A percentile compares a stretch with the other conserved stretches of the same genome.
Evolutionary conservation across 176 grass and related monocot genomes (phyloP).

Genomic region (sorghum (Sorghum bicolor)): Sorghum_bicolor_NCBIv3 NC_012873.2:66462501-66463000

Average conservation of each 20-base stretch:
- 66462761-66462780: background rate
- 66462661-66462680: background rate
- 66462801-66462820: background rate
- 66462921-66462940: conserved; percentile 33
- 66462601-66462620: no score
- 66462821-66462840: background rate
- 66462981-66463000: conserved; percentile 38
- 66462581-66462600: no score
- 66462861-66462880: background rate
- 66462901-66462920: background rate
- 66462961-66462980: conserved; percentile 50
- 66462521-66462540: no score
- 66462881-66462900: conserved; percentile 14
- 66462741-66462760: background rate
- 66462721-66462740: background rate
- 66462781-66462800: background rate
- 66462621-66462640: no score
- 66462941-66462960: background rate
- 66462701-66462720: background rate
- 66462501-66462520: no score
- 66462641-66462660: no score
- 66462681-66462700: background rate
- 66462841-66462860: background rate
- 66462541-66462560: no score
- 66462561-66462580: no score